Evolutionary conservation across 2,329 filamentous ascomycete genomes (phyloP).

Genomic region (Fusarium sp.): DNA sequence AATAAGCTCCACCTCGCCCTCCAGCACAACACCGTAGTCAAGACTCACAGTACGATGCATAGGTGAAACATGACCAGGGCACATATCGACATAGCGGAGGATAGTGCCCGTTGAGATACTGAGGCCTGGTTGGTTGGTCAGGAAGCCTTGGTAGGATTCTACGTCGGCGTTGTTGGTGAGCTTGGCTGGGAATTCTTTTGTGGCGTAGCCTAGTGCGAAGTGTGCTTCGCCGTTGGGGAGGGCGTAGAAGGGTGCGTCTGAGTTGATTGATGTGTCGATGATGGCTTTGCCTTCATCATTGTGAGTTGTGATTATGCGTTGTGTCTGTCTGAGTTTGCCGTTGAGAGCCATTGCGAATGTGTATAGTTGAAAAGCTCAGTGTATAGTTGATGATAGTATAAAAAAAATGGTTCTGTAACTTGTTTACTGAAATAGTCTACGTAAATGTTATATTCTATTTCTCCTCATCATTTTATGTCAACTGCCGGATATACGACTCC

Average conservation of each 20-base stretch:
- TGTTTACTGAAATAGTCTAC: background rate
- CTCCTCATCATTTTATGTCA: background rate
- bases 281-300: conserved; percentile 41
- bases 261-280: conserved; percentile 23
- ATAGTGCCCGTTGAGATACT: conserved; percentile 52
- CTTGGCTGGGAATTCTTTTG: conserved; percentile 35
- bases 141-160: conserved; percentile 31
- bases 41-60: conserved; percentile 62
- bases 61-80: conserved; percentile 43
- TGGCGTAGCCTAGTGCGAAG: conserved; percentile 43
- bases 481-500: background rate
- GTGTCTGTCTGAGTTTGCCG: conserved; percentile 34
- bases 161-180: conserved; percentile 36
- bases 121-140: conserved; percentile 40
- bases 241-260: conserved; percentile 33
- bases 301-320: conserved; percentile 42
- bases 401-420: background rate
- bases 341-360: conserved; percentile 11
- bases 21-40: conserved; percentile 64
- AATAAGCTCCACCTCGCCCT: conserved; percentile 62
- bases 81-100: conserved; percentile 60
- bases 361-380: rapidly evolving
- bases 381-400: rapidly evolving
- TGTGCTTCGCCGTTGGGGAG: conserved; percentile 28
- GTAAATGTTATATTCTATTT: background rate